Base-by-base conservation (phyloP, 352 stramenopile genomes). In the Phytopythium sindhum region DNA sequence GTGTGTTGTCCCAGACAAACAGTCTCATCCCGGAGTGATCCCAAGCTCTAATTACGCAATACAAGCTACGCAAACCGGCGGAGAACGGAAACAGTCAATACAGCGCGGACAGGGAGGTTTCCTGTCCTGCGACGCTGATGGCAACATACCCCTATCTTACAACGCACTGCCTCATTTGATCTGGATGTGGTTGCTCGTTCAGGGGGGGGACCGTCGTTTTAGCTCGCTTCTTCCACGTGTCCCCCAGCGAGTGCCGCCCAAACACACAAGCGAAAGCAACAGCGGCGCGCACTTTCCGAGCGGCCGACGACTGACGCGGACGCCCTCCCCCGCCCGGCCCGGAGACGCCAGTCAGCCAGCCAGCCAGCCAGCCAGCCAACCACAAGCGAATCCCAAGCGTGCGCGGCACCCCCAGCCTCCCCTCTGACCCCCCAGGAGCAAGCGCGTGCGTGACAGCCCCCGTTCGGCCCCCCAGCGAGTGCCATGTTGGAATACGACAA, bases 401-500 rank as follows among this genome's bases (percentile, higher is more conserved):
- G 2, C 12, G 7, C 26, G 26, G 4, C 14, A 12, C 26, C 52
- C 19, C 23, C 55, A 15, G n/a, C 24, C 24, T 8, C 17, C 29
- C 48, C 48, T 11, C 19, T 17, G 44, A 51, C 44, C 44, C n/a
- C n/a, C 44, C 44, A 15, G 44, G 44, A 51, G 44, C 8, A 23
- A 29, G 8, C 44, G n/a, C 42, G 17, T 15, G 42, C 42, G 42
- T 8, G 42, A 11, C 42, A 24, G 19, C 42, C 42, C 42, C 19
- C 8, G 6, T n/a, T n/a, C n/a, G n/a, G n/a, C n/a, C n/a, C 42
- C 21, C 12, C 12, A 53, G 39, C 35, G 53, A 66, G 9, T 35
- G 54, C 69, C 61, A 98, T 98, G 97, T 80, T 99, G 59, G 95
- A 99, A 77, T 99, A 99, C 87, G 97, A 99, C 84, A 98, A 99